Conservation (phyloP, 1,284 basidiomycete species). For the Austroboletus niveus region DNA sequence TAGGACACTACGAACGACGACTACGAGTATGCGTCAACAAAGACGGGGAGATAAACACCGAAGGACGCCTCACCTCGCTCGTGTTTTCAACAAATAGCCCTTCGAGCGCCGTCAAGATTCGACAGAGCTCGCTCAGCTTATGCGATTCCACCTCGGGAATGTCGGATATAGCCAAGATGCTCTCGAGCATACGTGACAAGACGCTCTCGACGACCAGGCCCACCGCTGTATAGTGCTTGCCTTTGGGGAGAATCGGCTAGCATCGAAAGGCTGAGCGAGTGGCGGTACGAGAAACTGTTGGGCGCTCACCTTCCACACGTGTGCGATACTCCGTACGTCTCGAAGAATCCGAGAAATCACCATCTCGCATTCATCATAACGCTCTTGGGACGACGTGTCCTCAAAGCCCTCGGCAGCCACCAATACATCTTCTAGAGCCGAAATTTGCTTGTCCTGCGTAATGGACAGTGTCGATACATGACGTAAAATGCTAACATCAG, state of each 20-base stretch:
- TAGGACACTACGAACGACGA: conserved; percentile 71
- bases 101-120: conserved; percentile 77
- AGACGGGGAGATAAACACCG: too few relatives aligned
- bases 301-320: conserved; percentile 69
- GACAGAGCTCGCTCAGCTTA: conserved; percentile 78
- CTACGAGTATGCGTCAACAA: conserved; percentile 30
- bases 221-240: conserved; percentile 66
- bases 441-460: conserved; percentile 22
- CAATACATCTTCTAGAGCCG: conserved; percentile 35
- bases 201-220: conserved; percentile 77
- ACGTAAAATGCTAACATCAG: conserved; percentile 2
- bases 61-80: conserved; percentile 44
- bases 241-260: conserved; percentile 60
- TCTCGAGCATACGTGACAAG: conserved; percentile 66
- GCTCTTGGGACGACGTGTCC: conserved; percentile 71
- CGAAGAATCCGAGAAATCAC: conserved; percentile 68
- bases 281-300: not conserved
- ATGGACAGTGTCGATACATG: conserved; percentile 5
- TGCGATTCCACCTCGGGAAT: conserved; percentile 92
- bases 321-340: conserved; percentile 63
- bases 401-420: conserved; percentile 70
- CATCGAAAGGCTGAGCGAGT: conserved; percentile 6
- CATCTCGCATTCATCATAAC: conserved; percentile 75
- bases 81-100: conserved; percentile 72
- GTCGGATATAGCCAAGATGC: conserved; percentile 80